Conservation (phyloP, 2,329 filamentous ascomycete genomes). For the Cryphonectria carpinicola region DNA sequence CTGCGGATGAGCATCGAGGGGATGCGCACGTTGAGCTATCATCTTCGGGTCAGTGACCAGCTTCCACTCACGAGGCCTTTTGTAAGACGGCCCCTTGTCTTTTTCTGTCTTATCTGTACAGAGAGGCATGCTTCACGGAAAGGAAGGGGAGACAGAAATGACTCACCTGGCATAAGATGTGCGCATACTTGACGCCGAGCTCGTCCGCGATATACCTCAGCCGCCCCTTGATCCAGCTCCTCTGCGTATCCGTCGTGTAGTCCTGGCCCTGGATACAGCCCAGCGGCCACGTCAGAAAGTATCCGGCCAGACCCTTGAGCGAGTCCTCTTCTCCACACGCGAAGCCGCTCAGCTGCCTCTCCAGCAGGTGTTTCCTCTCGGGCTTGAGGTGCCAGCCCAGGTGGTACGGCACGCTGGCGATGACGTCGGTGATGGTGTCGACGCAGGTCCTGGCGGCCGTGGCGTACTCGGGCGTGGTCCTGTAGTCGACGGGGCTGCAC, state of each 20-base stretch:
- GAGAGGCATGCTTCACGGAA: neutral
- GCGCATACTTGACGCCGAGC: constrained; percentile 62
- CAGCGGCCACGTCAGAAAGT: constrained; percentile 64
- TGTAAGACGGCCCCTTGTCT: no score
- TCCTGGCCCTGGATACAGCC: constrained; percentile 59
- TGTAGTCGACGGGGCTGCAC: constrained; percentile 63
- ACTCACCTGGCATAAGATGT: constrained; percentile 55
- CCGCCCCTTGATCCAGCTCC: constrained; percentile 58
- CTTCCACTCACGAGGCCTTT: neutral
- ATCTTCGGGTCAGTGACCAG: neutral
- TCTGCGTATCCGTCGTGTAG: constrained; percentile 62
- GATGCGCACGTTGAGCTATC: constrained; percentile 59
- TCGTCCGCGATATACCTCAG: constrained; percentile 58
- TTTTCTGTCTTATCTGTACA: neutral
- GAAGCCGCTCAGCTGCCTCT: constrained; percentile 48
- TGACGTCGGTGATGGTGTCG: constrained; percentile 60
- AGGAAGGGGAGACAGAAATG: neutral
- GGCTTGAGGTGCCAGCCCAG: constrained; percentile 60
- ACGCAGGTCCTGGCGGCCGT: constrained; percentile 54
- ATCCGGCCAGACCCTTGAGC: constrained; percentile 60
- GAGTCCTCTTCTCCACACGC: constrained; percentile 54
- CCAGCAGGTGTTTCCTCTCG: constrained; percentile 44
- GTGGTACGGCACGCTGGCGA: constrained; percentile 65
- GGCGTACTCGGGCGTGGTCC: constrained; percentile 65
- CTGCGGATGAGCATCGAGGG: constrained; percentile 65